Conservation (phyloP, 208 protist genomes). For the Leishmania gerbilli region DNA sequence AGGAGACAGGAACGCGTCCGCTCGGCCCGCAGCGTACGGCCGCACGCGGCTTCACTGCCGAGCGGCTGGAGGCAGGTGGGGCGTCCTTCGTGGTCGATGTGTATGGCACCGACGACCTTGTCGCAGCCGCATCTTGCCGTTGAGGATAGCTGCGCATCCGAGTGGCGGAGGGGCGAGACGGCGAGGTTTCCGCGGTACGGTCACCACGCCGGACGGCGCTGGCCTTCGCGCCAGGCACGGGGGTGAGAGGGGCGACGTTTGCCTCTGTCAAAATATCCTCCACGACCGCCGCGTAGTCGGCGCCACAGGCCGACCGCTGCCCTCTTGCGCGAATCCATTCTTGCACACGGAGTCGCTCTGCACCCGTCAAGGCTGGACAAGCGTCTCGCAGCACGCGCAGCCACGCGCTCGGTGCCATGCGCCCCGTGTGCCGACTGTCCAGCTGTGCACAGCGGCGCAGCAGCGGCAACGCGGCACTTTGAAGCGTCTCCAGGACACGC, state of each 20-base stretch:
- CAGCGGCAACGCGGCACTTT: constrained; percentile 10
- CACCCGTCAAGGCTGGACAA: constrained; percentile 1
- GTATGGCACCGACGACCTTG: background rate
- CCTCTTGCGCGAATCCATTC: constrained; percentile 8
- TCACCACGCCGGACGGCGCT: too few species aligned
- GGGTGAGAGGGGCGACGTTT: background rate
- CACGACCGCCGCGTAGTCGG: constrained; percentile 13
- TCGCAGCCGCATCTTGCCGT: background rate
- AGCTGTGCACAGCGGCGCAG: constrained; percentile 10
- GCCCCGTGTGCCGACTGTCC: constrained; percentile 5
- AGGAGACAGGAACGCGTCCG: background rate
- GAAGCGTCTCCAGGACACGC: constrained; percentile 19
- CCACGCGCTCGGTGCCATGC: constrained; percentile 6
- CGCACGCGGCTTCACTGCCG: background rate
- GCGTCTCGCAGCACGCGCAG: constrained; percentile 3
- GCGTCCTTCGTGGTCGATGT: background rate
- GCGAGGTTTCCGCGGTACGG: background rate
- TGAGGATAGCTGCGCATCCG: background rate
- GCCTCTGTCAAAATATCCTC: constrained; percentile 12
- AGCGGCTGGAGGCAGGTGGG: background rate
- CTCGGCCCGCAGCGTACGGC: background rate
- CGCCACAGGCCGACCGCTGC: background rate
- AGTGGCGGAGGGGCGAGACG: background rate
- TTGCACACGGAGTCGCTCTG: background rate
- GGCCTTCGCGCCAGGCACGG: background rate